phyloP scores from a whole-genome alignment of 1,139 yeast species.

The Candida smagusa region DNA sequence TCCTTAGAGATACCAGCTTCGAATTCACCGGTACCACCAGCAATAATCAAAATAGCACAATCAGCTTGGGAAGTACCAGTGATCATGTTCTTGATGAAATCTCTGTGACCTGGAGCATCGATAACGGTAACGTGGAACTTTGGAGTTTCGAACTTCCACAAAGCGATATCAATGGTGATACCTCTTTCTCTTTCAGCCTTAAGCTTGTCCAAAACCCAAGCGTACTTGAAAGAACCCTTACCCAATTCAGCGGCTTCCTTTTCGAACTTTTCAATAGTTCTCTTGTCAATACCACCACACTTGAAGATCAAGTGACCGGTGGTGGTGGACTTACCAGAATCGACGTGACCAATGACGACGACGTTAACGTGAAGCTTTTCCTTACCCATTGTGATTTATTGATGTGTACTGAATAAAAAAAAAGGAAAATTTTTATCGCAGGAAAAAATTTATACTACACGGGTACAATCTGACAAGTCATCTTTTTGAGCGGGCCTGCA shows the following conservation, averaged over 20 bases:
- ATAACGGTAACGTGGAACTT: conserved; percentile 89
- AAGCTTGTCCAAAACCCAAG: conserved; percentile 94
- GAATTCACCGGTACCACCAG: conserved; percentile 92
- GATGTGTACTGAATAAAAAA: conserved; percentile 4
- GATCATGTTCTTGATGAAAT: conserved; percentile 94
- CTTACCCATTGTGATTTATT: conserved; percentile 56
- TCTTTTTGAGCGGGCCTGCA: not conserved
- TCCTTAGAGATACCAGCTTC: conserved; percentile 94
- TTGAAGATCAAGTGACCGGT: conserved; percentile 97
- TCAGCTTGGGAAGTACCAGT: conserved; percentile 94
- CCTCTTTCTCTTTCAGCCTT: conserved; percentile 98
- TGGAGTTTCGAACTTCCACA: conserved; percentile 94
- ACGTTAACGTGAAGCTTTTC: conserved; percentile 98
- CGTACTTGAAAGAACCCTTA: conserved; percentile 98
- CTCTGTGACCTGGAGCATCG: conserved; percentile 97
- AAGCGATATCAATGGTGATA: conserved; percentile 92
- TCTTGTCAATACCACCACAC: conserved; percentile 90
- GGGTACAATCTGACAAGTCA: conserved; percentile 2
- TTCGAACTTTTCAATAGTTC: conserved; percentile 98
- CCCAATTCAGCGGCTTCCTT: conserved; percentile 98
- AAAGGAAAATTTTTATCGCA: conserved; percentile 2
- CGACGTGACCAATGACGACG: conserved; percentile 70
- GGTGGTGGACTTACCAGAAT: conserved; percentile 27
- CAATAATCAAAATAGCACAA: conserved; percentile 86
- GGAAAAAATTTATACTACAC: conserved; percentile 6